A percentile compares a stretch with the other conserved stretches of the same genome.
Evolutionary conservation across 352 stramenopile genomes (phyloP).

Genomic region (Halophytophthora batemanensis): DNA sequence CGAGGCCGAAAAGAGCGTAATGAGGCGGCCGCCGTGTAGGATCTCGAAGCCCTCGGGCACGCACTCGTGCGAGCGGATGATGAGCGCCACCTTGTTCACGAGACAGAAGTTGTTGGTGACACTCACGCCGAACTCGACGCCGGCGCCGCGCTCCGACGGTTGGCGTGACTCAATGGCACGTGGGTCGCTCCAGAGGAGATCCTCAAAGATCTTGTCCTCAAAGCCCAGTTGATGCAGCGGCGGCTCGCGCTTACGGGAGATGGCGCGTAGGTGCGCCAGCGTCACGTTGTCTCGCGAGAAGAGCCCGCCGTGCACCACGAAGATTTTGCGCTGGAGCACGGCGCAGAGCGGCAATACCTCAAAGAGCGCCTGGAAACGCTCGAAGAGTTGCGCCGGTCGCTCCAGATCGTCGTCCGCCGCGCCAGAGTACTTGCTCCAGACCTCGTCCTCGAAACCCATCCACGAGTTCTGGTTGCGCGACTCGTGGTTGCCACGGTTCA

Average conservation of each 20-base stretch:
- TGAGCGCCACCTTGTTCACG: conserved; percentile 90
- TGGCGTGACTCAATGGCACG: conserved; percentile 72
- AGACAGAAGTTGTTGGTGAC: conserved; percentile 94
- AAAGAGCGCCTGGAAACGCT: conserved; percentile 81
- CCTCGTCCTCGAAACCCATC: conserved; percentile 92
- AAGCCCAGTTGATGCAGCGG: conserved; percentile 86
- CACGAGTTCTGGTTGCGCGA: conserved; percentile 92
- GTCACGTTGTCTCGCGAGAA: conserved; percentile 92
- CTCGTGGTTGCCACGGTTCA: conserved; percentile 97
- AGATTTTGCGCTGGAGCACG: conserved; percentile 89
- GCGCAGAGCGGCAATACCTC: conserved; percentile 88
- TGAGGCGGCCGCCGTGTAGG: conserved; percentile 82
- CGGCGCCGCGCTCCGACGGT: conserved; percentile 84
- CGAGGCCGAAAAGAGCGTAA: conserved; percentile 92
- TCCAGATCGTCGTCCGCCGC: conserved; percentile 47
- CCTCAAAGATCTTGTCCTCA: conserved; percentile 93
- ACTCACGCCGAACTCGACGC: conserved; percentile 91
- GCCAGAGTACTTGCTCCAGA: conserved; percentile 82
- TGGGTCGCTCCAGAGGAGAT: conserved; percentile 93
- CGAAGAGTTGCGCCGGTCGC: conserved; percentile 51
- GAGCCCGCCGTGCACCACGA: conserved; percentile 93
- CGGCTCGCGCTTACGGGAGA: conserved; percentile 90
- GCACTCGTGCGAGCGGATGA: conserved; percentile 94
- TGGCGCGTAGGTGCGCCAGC: conserved; percentile 86
- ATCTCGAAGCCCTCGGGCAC: conserved; percentile 91